Percentiles rank a stretch among this genome's conserved stretches.
Conservation (phyloP, 495 filamentous ascomycete genomes). For the Xylaria castorea region DNA sequence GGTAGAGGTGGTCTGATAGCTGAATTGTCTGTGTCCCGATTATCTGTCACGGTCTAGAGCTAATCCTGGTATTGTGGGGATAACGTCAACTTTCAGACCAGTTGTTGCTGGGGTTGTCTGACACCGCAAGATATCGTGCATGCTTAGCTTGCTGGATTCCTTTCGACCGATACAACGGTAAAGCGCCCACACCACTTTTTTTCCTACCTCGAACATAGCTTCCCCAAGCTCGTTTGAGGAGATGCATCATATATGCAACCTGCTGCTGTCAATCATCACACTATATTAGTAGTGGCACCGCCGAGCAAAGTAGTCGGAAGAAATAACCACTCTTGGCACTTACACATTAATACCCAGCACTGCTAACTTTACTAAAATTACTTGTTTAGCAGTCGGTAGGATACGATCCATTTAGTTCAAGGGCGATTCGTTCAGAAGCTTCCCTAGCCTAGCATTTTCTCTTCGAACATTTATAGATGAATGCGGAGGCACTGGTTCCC, state of each 20-base stretch:
- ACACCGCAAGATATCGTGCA: background rate
- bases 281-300: background rate
- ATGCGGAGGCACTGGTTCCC: too few relatives aligned
- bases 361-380: too few relatives aligned
- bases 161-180: constrained; percentile 5
- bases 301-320: background rate
- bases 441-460: too few relatives aligned
- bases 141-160: constrained; percentile 9
- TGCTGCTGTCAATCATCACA: background rate
- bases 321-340: background rate
- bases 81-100: constrained; percentile 13
- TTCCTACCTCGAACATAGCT: background rate
- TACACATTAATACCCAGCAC: too few relatives aligned
- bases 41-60: constrained; percentile 11
- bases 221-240: background rate
- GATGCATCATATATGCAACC: background rate
- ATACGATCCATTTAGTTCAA: too few relatives aligned
- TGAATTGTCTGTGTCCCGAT: background rate
- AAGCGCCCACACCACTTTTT: constrained; percentile 4
- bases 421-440: too few relatives aligned
- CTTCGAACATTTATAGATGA: too few relatives aligned
- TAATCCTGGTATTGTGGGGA: background rate
- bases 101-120: background rate
- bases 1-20: constrained; percentile 2
- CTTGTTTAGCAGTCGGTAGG: too few relatives aligned